Base-by-base conservation (phyloP, 345 rosid genomes). In the Syzygium oleosum region DNA sequence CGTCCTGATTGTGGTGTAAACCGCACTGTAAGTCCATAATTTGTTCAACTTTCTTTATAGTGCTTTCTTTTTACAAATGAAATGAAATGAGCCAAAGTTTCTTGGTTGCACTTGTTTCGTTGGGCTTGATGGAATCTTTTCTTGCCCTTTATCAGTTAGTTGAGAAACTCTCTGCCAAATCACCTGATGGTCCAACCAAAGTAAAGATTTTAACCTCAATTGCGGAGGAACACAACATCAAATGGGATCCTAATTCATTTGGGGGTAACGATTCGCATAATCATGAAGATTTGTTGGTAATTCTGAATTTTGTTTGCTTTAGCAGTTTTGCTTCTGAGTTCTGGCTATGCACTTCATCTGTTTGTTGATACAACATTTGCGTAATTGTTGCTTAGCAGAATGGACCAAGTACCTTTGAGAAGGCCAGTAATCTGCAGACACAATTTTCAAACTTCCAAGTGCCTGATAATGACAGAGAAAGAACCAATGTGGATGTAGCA, bases 181-280 rank as follows among this genome's bases (percentile, higher is more conserved):
- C 99, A 88, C 99, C 98, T 86, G 98, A 96, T 93, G 96, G 94
- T 89, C 96, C 93, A 49, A 93, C 95, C 8, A 98, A 96, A 91
- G 52, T 94, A 38, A 96, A 96, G 92, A 86, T 96, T 88, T 89
- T 98, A 89, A 93, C 88, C 77, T 93, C 93, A 89, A 98, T 96
- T 89, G 99, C 98, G 41, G 91, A 90, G 89, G 97, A 98, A 86
- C 96, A 96, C 88, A 93, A 96, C 84, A 86, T 98, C 86, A 92
- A 91, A 51, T 98, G 99, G 99, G 95, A 96, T 84, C 90, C 97
- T 38, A 90, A 88, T 59, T 92, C 95, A 85, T 91, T 94, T 88
- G 97, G 88, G 87, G 95, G 93, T 88, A 88, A 92, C 49, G 94
- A 91, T 86, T 86, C 90, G 34, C 92, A 93, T 89, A 93, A 91